phyloP scores from a whole-genome alignment of 2,329 filamentous ascomycete species.

The Talaromyces rugulosus region DNA sequence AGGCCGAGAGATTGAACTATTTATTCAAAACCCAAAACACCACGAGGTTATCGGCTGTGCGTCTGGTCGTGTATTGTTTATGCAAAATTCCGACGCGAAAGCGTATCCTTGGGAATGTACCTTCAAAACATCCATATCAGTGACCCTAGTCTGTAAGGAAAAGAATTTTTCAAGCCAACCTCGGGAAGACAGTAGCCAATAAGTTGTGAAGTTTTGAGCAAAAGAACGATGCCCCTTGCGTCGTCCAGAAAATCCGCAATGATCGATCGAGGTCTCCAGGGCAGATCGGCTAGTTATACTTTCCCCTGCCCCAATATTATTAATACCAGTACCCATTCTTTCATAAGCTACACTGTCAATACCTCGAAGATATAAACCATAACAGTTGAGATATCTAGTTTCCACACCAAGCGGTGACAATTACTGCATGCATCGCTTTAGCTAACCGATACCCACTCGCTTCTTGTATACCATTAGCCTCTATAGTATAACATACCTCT shows the following conservation, averaged over 20 bases:
- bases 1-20: neutral
- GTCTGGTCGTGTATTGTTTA: slow-evolving; percentile 1
- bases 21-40: neutral
- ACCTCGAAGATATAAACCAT: neutral
- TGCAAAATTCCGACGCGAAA: slow-evolving; percentile 10
- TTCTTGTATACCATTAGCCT: neutral
- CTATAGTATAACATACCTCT: neutral
- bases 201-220: neutral
- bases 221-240: neutral
- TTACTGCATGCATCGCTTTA: neutral
- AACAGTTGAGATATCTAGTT: neutral
- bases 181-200: neutral
- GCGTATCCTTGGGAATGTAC: neutral
- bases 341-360: neutral
- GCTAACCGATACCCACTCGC: neutral
- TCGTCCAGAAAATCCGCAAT: neutral
- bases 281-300: neutral
- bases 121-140: neutral
- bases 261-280: neutral
- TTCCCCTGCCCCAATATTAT: neutral
- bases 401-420: neutral
- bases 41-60: neutral
- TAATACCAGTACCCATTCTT: neutral
- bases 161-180: neutral
- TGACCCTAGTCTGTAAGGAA: neutral